phyloP scores from a whole-genome alignment of 1,139 yeast genomes.

The Yamadazyma kanchanaburiensis region DNA sequence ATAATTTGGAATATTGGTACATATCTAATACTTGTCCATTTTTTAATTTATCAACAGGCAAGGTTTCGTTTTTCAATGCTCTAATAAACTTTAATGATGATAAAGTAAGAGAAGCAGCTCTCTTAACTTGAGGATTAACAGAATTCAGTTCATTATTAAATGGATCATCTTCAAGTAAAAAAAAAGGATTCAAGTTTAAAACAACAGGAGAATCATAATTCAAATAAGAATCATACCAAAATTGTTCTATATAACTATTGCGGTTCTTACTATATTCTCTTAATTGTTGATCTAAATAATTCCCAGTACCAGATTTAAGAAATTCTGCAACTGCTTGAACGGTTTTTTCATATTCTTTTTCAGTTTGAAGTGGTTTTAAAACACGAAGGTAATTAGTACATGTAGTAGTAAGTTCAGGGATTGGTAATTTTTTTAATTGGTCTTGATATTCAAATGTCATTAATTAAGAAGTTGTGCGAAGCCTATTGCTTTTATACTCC shows the following conservation, averaged over 20 bases:
- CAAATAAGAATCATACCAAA: slow-evolving; percentile 88
- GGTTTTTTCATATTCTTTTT: slow-evolving; percentile 62
- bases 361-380: slow-evolving; percentile 73
- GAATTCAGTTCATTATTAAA: slow-evolving; percentile 63
- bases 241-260: slow-evolving; percentile 83
- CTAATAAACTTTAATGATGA: slow-evolving; percentile 76
- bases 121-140: slow-evolving; percentile 62
- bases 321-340: slow-evolving; percentile 57
- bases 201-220: slow-evolving; percentile 89
- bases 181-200: slow-evolving; percentile 81
- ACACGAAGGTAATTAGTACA: slow-evolving; percentile 61
- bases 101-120: slow-evolving; percentile 79
- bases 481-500: no score
- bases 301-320: slow-evolving; percentile 53
- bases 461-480: background rate
- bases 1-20: slow-evolving; percentile 84
- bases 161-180: slow-evolving; percentile 86
- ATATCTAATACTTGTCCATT: slow-evolving; percentile 72
- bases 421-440: slow-evolving; percentile 63
- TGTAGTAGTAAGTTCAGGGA: slow-evolving; percentile 69
- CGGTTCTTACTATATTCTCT: slow-evolving; percentile 60
- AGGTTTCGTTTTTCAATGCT: slow-evolving; percentile 70
- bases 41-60: slow-evolving; percentile 68
- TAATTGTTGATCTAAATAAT: slow-evolving; percentile 60
- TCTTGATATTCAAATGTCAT: slow-evolving; percentile 54